Evolutionary conservation across 1,139 yeast genomes (phyloP), one percentile per base, ranked within the genome.

Genomic region (Pichia cactophila): DNA sequence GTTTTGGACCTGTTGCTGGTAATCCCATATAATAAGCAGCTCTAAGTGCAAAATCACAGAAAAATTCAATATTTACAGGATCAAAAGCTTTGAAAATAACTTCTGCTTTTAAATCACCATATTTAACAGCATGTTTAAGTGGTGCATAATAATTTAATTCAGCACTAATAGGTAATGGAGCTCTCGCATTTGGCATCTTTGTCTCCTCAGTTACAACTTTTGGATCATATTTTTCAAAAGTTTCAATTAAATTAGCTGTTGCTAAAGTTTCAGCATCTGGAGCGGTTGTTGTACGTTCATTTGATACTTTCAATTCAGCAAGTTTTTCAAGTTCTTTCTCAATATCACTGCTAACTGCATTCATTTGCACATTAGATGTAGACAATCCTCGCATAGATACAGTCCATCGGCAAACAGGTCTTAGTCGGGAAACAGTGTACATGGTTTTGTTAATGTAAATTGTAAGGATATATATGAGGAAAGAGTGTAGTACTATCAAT

Each of bases 11-110:
- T 35, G 76, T 73, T 45, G 84, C 78, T 17, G 97, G 96, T 57
- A 92, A 81, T 11, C 95, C 92, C 59, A 92, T 70, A 67, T 86
- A 94, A 65, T 78, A 92, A 0, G 96, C 97, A 0, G 90, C 89
- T 68, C 98, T 79, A 54, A 85, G 72, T 6, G 95, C 87, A 67
- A 92, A 92, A 67, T 92, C 96, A 28, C 86, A 75, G 54, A 84
- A 85, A 57, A 90, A 78, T 48, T 83, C 86, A 56, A 90, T 67
- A 58, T 81, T 83, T 52, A 79, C 80, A 48, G 80, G 76, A 56
- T 82, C 83, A 64, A 79, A 90, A 4, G 96, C 81, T 56, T 86
- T 78, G 58, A 92, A 73, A 49, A 79, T 80, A 46, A 92, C 65
- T 55, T 80, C 84, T 16, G 89, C 89, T 29, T 81, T 84, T 55